Conservation (phyloP, 306 rosid genomes). For the Sesbania bispinosa region DNA sequence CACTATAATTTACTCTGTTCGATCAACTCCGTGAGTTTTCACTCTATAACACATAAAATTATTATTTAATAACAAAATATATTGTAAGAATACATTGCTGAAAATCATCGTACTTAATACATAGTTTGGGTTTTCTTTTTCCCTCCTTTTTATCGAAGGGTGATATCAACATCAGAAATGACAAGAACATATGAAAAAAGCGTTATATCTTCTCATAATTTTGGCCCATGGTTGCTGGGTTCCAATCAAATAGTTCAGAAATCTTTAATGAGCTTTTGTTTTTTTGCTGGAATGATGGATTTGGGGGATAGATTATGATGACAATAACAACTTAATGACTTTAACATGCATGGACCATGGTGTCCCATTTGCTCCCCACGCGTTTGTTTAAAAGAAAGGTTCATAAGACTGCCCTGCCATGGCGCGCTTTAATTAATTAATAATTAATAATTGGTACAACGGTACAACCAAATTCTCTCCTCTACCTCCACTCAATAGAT, state of each 20-base stretch:
- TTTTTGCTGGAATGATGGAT: conserved; percentile 17
- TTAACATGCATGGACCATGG: conserved; percentile 29
- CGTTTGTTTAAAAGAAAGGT: conserved; percentile 32
- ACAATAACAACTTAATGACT: conserved; percentile 23
- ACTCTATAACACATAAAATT: too few relatives aligned
- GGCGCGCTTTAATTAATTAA: conserved; percentile 12
- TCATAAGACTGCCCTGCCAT: conserved; percentile 1
- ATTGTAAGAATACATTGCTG: too few relatives aligned
- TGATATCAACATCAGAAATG: conserved; percentile 15
- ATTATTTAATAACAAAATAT: too few relatives aligned
- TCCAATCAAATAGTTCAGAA: neutral
- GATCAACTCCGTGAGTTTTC: too few relatives aligned
- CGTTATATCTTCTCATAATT: conserved; percentile 9
- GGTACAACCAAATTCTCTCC: neutral
- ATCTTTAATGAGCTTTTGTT: conserved; percentile 11
- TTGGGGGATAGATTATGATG: conserved; percentile 23
- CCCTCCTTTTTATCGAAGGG: neutral
- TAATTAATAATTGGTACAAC: neutral
- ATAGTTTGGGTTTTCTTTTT: neutral
- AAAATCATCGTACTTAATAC: too few relatives aligned
- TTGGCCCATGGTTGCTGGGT: conserved; percentile 23
- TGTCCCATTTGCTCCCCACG: conserved; percentile 74
- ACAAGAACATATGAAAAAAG: neutral
- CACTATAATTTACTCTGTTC: too few relatives aligned
- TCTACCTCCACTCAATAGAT: neutral